These are phyloP conservation scores for Hygrocybe coccinea DNA, from an alignment of 768 basidiomycete genomes.

Conservation along the genomic window DNA sequence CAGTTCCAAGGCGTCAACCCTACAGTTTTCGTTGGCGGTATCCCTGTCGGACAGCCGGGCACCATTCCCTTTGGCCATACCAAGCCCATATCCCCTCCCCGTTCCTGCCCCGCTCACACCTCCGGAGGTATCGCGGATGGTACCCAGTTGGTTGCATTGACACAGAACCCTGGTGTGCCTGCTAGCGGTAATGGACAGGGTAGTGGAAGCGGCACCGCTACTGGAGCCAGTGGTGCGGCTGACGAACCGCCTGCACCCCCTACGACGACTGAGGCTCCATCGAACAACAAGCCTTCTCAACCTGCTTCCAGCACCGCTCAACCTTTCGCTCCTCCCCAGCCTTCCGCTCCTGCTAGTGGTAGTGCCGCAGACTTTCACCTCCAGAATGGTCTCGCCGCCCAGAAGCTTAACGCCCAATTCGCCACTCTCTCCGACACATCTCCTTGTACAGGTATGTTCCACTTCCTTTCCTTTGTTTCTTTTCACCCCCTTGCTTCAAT, in stretches of 20 bases:
- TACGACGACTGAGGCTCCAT: neutral
- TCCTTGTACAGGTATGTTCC: conserved; percentile 36
- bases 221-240: neutral
- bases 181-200: too few species aligned
- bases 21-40: conserved; percentile 37
- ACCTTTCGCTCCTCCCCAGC: neutral
- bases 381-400: conserved; percentile 48
- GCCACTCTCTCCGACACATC: conserved; percentile 41
- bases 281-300: neutral
- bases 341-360: neutral
- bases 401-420: conserved; percentile 51
- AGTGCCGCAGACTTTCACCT: conserved; percentile 29
- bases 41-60: conserved; percentile 25
- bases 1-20: conserved; percentile 43
- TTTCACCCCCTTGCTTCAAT: too few species aligned
- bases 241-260: neutral
- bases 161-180: conserved; percentile 30
- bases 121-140: conserved; percentile 44
- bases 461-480: neutral
- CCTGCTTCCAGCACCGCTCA: neutral
- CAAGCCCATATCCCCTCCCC: conserved; percentile 37
- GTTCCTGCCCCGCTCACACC: conserved; percentile 44
- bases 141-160: conserved; percentile 37
- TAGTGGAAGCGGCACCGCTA: neutral
- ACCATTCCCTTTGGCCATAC: conserved; percentile 43